These are phyloP conservation scores for Coriaria nepalensis DNA, from an alignment of 306 rosid genomes.

Conservation along the genomic window DNA sequence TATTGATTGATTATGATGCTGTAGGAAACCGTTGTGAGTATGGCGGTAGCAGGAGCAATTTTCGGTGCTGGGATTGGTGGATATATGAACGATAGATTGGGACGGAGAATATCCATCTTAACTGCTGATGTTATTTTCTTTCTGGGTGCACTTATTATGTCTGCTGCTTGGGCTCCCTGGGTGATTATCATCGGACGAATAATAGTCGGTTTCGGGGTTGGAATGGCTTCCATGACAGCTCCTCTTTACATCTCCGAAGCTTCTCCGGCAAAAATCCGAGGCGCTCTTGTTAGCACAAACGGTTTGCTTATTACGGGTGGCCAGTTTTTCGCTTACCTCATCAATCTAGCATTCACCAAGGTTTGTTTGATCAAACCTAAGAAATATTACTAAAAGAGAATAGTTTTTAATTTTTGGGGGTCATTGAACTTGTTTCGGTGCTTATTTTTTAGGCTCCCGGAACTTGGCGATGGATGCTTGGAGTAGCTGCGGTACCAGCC, in stretches of 20 bases:
- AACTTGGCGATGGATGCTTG: slow-evolving; percentile 92
- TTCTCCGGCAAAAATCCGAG: slow-evolving; percentile 74
- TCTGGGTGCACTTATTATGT: slow-evolving; percentile 57
- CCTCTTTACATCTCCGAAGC: slow-evolving; percentile 85
- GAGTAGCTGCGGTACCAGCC: slow-evolving; percentile 65
- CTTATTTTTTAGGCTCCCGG: slow-evolving; percentile 33
- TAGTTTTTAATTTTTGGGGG: background rate
- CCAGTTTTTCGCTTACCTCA: slow-evolving; percentile 61
- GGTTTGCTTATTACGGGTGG: slow-evolving; percentile 69
- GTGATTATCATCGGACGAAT: slow-evolving; percentile 58
- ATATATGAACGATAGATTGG: slow-evolving; percentile 61
- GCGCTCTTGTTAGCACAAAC: slow-evolving; percentile 68
- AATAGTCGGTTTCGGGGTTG: slow-evolving; percentile 78
- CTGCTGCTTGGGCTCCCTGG: slow-evolving; percentile 55
- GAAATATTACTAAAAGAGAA: background rate
- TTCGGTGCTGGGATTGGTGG: slow-evolving; percentile 90
- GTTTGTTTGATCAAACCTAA: slow-evolving; percentile 12
- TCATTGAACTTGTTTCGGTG: slow-evolving; percentile 2
- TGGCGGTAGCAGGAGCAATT: slow-evolving; percentile 88
- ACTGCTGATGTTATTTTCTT: slow-evolving; percentile 51
- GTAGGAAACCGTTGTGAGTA: slow-evolving; percentile 78
- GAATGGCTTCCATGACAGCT: slow-evolving; percentile 85
- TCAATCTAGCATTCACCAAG: slow-evolving; percentile 68
- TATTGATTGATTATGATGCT: slow-evolving; percentile 1
- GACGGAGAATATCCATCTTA: slow-evolving; percentile 48